Evolutionary conservation across 768 basidiomycete genomes (phyloP).

Genomic region (Scleroderma citrinum): DNA sequence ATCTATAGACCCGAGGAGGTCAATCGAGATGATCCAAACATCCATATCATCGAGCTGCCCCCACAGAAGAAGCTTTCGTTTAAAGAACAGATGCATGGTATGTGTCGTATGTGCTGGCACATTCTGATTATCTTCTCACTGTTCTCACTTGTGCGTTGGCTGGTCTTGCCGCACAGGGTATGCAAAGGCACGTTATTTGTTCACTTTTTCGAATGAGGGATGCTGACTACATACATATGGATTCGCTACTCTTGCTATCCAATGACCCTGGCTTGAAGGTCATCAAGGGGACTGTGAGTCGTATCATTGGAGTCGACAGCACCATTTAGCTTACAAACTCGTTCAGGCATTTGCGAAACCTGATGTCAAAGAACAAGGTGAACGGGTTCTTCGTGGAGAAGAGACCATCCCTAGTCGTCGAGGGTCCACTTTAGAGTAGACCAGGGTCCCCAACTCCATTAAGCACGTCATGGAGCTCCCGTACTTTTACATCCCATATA

Average conservation of each 20-base stretch:
- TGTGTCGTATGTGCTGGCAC: conserved; percentile 5
- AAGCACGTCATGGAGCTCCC: neutral
- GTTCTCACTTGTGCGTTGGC: neutral
- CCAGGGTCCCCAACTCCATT: neutral
- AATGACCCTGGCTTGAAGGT: conserved; percentile 8
- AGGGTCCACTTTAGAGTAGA: conserved; percentile 14
- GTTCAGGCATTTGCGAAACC: conserved; percentile 27
- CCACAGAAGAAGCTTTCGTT: conserved; percentile 36
- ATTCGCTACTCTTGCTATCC: too few species aligned
- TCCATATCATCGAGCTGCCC: conserved; percentile 20
- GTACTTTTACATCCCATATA: too few species aligned
- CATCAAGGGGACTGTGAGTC: conserved; percentile 28
- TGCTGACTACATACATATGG: too few species aligned
- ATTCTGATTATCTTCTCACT: neutral
- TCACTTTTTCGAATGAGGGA: neutral
- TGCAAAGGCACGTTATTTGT: conserved; percentile 17
- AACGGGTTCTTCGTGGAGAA: conserved; percentile 48
- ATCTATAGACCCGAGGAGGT: conserved; percentile 23
- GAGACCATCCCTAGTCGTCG: conserved; percentile 28
- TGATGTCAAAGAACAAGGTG: conserved; percentile 46
- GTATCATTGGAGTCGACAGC: conserved; percentile 1
- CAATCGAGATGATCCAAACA: conserved; percentile 18
- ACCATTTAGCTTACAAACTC: neutral
- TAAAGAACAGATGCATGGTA: conserved; percentile 56
- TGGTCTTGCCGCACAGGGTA: conserved; percentile 19